A percentile compares a stretch with the other conserved stretches of the same genome.
These are phyloP conservation scores for Curvularia sp. DNA, from an alignment of 2,329 filamentous ascomycete species.

Conservation along the genomic window DNA sequence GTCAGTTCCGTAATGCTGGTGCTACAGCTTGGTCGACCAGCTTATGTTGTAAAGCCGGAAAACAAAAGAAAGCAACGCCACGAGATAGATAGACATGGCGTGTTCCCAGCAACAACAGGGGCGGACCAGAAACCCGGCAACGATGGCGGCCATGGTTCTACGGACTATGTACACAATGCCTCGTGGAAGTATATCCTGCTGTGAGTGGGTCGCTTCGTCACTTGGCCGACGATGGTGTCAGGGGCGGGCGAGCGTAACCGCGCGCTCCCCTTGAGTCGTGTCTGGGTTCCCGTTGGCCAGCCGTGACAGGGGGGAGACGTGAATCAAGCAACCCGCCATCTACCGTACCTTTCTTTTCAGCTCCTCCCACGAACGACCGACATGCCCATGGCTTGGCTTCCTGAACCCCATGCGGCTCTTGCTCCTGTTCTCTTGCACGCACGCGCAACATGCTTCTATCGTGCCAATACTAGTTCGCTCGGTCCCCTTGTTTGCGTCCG, in stretches of 20 bases:
- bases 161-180: slow-evolving; percentile 16
- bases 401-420: slow-evolving; percentile 3
- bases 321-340: slow-evolving; percentile 3
- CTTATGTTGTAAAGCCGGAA: not conserved
- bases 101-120: not conserved
- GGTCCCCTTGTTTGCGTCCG: slow-evolving; percentile 18
- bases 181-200: slow-evolving; percentile 17
- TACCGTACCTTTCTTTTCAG: slow-evolving; percentile 10
- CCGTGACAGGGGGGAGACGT: slow-evolving; percentile 20
- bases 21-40: not conserved
- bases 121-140: slow-evolving; percentile 11
- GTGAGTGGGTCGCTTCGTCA: slow-evolving; percentile 23
- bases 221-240: slow-evolving; percentile 18
- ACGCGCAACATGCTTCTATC: slow-evolving; percentile 2
- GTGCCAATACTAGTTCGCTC: slow-evolving; percentile 11
- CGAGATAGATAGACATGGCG: not conserved
- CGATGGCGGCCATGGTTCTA: no score
- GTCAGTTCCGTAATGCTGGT: slow-evolving; percentile 7
- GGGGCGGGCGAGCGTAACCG: slow-evolving; percentile 26
- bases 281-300: slow-evolving; percentile 24
- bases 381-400: slow-evolving; percentile 7
- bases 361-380: slow-evolving; percentile 23
- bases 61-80: not conserved
- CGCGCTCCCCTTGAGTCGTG: slow-evolving; percentile 30
- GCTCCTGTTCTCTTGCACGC: slow-evolving; percentile 2